These are phyloP conservation scores for Coniella lustricola DNA, from an alignment of 2,329 filamentous ascomycete species.

Conservation along the genomic window DNA sequence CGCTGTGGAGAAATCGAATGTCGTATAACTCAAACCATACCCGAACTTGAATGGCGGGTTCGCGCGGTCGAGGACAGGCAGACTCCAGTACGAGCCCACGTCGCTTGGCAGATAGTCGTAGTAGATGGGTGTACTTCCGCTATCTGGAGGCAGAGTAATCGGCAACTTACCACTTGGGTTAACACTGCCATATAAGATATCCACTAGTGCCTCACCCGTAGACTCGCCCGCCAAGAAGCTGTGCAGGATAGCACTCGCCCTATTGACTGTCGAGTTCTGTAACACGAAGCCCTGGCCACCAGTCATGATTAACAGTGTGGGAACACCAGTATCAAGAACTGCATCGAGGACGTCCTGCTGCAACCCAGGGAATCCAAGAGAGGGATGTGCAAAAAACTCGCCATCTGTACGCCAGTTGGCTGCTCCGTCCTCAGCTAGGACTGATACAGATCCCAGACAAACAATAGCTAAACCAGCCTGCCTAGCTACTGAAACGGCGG, in stretches of 20 bases:
- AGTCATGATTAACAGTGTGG: conserved; percentile 25
- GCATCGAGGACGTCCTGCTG: conserved; percentile 29
- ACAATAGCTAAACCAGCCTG: conserved; percentile 25
- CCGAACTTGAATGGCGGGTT: conserved; percentile 50
- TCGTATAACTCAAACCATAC: conserved; percentile 60
- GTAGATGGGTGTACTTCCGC: conserved; percentile 48
- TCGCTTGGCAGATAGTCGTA: conserved; percentile 59
- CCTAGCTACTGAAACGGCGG: conserved; percentile 23
- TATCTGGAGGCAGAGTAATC: conserved; percentile 40
- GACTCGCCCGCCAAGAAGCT: conserved; percentile 59
- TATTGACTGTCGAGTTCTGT: conserved; percentile 21
- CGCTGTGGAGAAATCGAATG: conserved; percentile 45
- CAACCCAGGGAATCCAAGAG: conserved; percentile 26
- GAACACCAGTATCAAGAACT: conserved; percentile 24
- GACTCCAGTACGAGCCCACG: conserved; percentile 46
- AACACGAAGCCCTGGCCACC: conserved; percentile 27
- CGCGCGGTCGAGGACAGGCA: conserved; percentile 26
- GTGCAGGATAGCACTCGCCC: conserved; percentile 50
- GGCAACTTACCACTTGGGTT: conserved; percentile 42
- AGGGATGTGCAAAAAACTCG: conserved; percentile 26
- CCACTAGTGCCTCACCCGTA: conserved; percentile 54
- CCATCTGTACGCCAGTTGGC: conserved; percentile 28
- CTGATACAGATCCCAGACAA: conserved; percentile 24
- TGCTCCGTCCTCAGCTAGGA: conserved; percentile 20
- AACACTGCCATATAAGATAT: conserved; percentile 55